Evolutionary conservation across 1,284 basidiomycete species (phyloP).

Genomic region (Anthracocystis panici-leucophaei): DNA sequence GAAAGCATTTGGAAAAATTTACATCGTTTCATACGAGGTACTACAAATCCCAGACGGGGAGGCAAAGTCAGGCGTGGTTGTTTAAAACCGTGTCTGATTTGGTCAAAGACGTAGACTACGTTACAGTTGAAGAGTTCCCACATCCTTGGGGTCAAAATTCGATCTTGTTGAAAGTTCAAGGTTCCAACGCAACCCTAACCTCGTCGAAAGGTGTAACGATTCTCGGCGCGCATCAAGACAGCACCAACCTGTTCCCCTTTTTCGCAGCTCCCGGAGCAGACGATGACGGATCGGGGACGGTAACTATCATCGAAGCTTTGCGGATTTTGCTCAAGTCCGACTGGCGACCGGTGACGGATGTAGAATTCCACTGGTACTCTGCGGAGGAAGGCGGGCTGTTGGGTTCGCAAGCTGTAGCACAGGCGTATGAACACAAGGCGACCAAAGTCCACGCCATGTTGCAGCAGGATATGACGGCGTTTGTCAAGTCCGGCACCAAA

Average conservation of each 20-base stretch:
- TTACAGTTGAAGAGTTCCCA: constrained; percentile 82
- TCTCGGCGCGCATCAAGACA: constrained; percentile 89
- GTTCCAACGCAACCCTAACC: constrained; percentile 40
- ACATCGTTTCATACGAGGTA: constrained; percentile 71
- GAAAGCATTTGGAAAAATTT: constrained; percentile 72
- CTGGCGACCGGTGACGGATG: constrained; percentile 79
- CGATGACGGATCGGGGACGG: constrained; percentile 91
- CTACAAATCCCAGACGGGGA: constrained; percentile 78
- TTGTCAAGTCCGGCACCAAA: constrained; percentile 87
- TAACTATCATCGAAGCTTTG: constrained; percentile 91
- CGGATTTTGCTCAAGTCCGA: constrained; percentile 82
- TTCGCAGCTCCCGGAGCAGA: constrained; percentile 72
- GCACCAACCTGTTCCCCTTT: constrained; percentile 69
- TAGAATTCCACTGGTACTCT: constrained; percentile 97
- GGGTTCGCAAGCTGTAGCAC: constrained; percentile 90
- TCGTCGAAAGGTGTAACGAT: constrained; percentile 73
- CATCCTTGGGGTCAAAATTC: constrained; percentile 94
- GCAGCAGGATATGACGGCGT: constrained; percentile 75
- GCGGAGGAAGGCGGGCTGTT: constrained; percentile 94
- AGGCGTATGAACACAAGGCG: constrained; percentile 77
- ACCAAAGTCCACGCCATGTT: constrained; percentile 85
- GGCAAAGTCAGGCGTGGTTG: constrained; percentile 83
- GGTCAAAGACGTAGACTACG: constrained; percentile 67
- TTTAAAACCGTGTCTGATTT: constrained; percentile 47
- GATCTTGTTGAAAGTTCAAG: constrained; percentile 74